Evolutionary conservation across 345 rosid species (phyloP).

Genomic region (Conringia planisiliqua): DNA sequence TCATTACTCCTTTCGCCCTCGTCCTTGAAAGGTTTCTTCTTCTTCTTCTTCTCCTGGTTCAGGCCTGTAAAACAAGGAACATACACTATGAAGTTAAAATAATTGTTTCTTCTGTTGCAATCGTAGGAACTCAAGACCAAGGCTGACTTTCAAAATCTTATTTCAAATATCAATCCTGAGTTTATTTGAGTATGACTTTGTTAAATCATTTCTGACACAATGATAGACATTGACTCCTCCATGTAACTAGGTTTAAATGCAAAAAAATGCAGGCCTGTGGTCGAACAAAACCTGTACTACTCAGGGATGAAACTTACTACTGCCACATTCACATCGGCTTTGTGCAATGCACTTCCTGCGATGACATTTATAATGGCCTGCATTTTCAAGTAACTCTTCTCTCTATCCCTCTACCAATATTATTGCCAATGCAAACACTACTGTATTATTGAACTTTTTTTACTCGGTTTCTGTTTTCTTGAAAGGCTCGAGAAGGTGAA

Average conservation of each 20-base stretch:
- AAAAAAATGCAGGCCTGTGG: constrained; percentile 29
- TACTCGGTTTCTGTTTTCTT: background rate
- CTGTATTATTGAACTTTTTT: background rate
- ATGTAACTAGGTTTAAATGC: background rate
- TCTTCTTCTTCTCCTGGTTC: background rate
- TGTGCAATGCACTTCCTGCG: constrained; percentile 69
- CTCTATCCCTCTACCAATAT: background rate
- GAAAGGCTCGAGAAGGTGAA: constrained; percentile 68
- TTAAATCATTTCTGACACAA: background rate
- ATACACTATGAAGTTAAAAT: background rate
- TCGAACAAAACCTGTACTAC: constrained; percentile 46
- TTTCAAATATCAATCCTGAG: constrained; percentile 58
- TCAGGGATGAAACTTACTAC: constrained; percentile 70
- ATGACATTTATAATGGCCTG: constrained; percentile 64
- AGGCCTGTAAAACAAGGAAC: background rate
- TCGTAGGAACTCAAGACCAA: constrained; percentile 72
- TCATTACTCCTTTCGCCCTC: constrained; percentile 73
- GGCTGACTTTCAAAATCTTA: constrained; percentile 59
- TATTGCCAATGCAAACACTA: background rate
- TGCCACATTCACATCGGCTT: constrained; percentile 67
- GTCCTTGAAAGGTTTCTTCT: constrained; percentile 50
- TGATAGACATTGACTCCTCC: background rate
- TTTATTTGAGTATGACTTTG: constrained; percentile 57
- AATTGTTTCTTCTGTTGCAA: constrained; percentile 6
- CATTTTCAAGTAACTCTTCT: constrained; percentile 41